Base-by-base conservation (phyloP, 495 filamentous ascomycete species). In the Bathelium albidoporum region DNA sequence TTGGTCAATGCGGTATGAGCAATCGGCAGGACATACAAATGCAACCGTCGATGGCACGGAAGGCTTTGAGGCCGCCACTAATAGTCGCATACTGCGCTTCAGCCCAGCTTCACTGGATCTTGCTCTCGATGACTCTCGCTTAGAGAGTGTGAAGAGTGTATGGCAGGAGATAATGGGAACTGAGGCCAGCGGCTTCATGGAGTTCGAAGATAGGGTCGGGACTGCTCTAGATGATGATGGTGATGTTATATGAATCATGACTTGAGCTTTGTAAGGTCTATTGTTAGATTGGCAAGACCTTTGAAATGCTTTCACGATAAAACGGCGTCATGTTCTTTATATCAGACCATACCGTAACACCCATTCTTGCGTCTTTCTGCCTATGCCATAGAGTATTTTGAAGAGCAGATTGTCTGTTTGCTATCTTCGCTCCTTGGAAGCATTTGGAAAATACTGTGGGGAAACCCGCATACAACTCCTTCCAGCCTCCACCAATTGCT, bases 111-210 rank as follows among this genome's bases (percentile, higher is more conserved):
- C 80, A 43, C 75, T 84, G 32, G 84, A 85, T 62, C 78, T 91
- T 18, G 79, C 85, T 2, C 86, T 92, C 68, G 84, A 90, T 66
- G 90, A 95, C 71, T 69, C 73, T 7, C 73, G 80, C 12, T 71
- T 92, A 29, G 80, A 83, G 16, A 68, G 80, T 28, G 85, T 91
- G 22, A 79, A 80, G 62, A 73, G 80, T 32, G 82, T 81, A 16
- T 95, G 89, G 88, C 76, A 80, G 63, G 69, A 73, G 28, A 76
- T 90, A 9, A 76, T 85, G 64, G 83, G 81, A 20, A 78, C 80
- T 20, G 74, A 77, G 36, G 74, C 71, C 7, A 75, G 77, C 45
- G 76, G 76, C 28, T 94, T 90, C 69, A 89, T 94, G 87, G 74
- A 75, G 29, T 87, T 87, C 61, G 72, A 55, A 16, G 49, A 55